A percentile compares a stretch with the other conserved stretches of the same genome.
These are phyloP conservation scores for Skeletonema costatum DNA, from an alignment of 108 stramenopile genomes.

Conservation along the genomic window DNA sequence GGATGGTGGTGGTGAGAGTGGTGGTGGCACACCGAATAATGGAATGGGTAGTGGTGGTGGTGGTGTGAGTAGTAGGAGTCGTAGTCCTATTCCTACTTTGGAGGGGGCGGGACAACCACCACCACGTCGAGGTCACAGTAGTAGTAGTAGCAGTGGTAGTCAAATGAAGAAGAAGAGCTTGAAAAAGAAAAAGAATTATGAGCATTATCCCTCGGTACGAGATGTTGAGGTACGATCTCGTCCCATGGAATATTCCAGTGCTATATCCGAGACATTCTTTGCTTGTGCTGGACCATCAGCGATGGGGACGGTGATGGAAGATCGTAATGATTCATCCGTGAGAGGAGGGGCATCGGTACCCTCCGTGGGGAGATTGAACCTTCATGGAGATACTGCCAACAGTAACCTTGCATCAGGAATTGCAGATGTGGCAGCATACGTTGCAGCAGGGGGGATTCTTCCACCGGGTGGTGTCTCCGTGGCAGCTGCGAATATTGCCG, in stretches of 20 bases:
- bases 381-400: background rate
- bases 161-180: slow-evolving; percentile 8
- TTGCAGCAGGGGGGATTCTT: slow-evolving; percentile 30
- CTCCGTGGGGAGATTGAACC: background rate
- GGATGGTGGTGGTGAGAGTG: slow-evolving; percentile 18
- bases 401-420: background rate
- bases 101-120: background rate
- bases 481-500: background rate
- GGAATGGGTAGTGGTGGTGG: background rate
- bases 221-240: slow-evolving; percentile 65
- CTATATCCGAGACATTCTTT: slow-evolving; percentile 32
- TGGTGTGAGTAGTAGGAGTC: background rate
- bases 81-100: slow-evolving; percentile 2
- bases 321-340: background rate
- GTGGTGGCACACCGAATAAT: background rate
- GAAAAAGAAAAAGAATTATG: background rate
- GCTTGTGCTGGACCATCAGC: slow-evolving; percentile 38
- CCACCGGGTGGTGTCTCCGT: slow-evolving; percentile 7
- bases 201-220: slow-evolving; percentile 17
- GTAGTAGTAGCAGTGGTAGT: background rate
- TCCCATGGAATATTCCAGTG: slow-evolving; percentile 41
- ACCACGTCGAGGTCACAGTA: slow-evolving; percentile 20
- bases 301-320: slow-evolving; percentile 31
- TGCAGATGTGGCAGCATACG: slow-evolving; percentile 33
- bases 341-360: background rate